Base-by-base conservation (phyloP, 192 early-diverging fungal species). In the Coemansia sp. region DNA sequence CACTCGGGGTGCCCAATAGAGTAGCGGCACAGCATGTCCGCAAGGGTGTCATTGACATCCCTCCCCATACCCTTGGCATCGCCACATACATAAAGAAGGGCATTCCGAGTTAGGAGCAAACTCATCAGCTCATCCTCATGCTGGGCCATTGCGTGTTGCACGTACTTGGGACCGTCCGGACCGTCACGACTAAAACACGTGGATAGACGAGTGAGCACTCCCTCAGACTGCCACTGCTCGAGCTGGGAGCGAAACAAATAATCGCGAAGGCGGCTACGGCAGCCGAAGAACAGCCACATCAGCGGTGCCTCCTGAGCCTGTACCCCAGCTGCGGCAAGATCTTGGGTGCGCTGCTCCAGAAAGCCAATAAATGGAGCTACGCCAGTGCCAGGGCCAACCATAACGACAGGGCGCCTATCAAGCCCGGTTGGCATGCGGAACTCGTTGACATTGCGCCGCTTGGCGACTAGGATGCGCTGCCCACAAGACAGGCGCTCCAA, bases 351-450 rank as follows among this genome's bases (percentile, higher is more conserved):
- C 57, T 96, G 88, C 70, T 95, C 83, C 35, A 97, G 75, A 66
- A 97, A 97, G 1, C 92, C 90, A 28, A 95, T 81, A 46, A 97
- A 95, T 0, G 97, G 95, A 8, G 95, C 91, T n/a, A 99, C 86
- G 18, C 97, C 97, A 0, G 97, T 97, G 37, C 95, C 97, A 2
- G 95, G 93, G 2, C 91, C 92, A 31, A 97, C 87, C 88, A 98
- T 86, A 20, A 97, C 79, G 7, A 97, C 74, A 0, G 93, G 92
- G 14, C 74, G 84, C 36, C 86, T 80, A 9, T 62, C 59, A 7
- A 24, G 40, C 26, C 13, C 24, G 8, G 60, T 18, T 23, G 92
- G 92, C 62, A 95, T 80, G 5, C 71, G 76, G 83, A 96, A 98
- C 5, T 67, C 83, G 45, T 84, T 84, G 43, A 75, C 56, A 39